A percentile compares a stretch with the other conserved stretches of the same genome.
Evolutionary conservation across 441 rosid genomes (phyloP).

Genomic region (Macaranga tanarius): DNA sequence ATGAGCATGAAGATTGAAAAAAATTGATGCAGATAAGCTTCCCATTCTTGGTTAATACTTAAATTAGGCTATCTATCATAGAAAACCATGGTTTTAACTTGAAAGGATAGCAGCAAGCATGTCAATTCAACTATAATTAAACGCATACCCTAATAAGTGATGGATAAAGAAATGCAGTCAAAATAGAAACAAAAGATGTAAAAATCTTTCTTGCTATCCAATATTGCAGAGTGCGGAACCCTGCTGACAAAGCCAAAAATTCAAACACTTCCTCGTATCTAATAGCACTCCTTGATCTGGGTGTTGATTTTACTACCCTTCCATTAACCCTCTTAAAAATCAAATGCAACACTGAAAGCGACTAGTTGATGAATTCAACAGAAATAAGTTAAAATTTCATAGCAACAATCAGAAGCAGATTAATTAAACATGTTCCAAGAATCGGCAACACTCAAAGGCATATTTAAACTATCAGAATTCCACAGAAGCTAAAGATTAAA

Average conservation of each 20-base stretch:
- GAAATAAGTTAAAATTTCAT: no score
- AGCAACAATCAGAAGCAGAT: no score
- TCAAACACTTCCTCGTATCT: background rate
- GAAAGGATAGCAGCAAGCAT: background rate
- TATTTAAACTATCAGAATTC: background rate
- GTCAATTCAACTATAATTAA: background rate
- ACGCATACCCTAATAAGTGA: background rate
- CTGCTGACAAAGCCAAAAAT: background rate
- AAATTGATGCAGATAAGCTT: background rate
- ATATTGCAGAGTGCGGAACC: background rate
- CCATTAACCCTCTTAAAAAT: background rate
- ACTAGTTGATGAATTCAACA: background rate
- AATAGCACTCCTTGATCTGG: no score
- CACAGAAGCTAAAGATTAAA: background rate
- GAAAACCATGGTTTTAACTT: background rate
- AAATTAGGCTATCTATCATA: background rate
- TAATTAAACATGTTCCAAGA: background rate
- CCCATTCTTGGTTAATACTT: background rate
- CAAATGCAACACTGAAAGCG: background rate
- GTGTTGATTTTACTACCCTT: no score
- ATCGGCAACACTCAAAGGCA: background rate
- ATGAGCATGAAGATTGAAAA: background rate
- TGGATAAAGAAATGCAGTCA: background rate
- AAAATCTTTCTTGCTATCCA: background rate
- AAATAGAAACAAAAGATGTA: background rate